These are phyloP conservation scores for Rhododendron kiyosumense DNA, from an alignment of 148 eudicot genomes.

Conservation along the genomic window DNA sequence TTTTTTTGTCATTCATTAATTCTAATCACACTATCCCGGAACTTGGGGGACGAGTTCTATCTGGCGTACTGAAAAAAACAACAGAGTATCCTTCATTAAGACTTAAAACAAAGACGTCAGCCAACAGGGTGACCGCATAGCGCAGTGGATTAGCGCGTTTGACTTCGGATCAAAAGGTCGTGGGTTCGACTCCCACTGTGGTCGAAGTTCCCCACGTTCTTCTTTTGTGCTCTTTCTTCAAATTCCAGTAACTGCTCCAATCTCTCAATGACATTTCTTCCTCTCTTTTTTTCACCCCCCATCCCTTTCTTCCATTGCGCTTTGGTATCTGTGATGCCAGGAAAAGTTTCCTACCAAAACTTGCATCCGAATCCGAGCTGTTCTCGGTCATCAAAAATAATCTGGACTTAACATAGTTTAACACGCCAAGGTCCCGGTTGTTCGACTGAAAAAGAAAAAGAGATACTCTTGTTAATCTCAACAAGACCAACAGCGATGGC, in stretches of 20 bases:
- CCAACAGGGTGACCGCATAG: conserved; percentile 30
- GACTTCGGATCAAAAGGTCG: conserved; percentile 80
- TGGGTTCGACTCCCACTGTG: conserved; percentile 77
- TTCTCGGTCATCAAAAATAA: not conserved
- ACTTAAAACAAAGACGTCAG: not conserved
- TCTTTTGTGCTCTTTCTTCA: not conserved
- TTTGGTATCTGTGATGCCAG: no score
- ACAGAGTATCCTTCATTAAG: not conserved
- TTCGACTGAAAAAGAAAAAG: no score
- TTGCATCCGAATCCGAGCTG: no score
- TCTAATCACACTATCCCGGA: no score
- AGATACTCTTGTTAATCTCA: not conserved
- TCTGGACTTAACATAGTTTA: not conserved
- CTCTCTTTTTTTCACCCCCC: no score
- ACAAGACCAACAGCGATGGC: no score
- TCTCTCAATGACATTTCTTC: no score
- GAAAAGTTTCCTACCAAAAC: no score
- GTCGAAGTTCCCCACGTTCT: conserved; percentile 11
- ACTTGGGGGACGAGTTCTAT: no score
- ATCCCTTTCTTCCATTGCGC: no score
- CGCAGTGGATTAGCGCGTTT: conserved; percentile 81
- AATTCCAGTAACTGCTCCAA: not conserved
- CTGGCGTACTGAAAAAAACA: not conserved
- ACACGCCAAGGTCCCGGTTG: no score
- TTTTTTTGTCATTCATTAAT: no score